Conservation (phyloP, 2,329 filamentous ascomycete genomes). For the Talaromyces islandicus region DNA sequence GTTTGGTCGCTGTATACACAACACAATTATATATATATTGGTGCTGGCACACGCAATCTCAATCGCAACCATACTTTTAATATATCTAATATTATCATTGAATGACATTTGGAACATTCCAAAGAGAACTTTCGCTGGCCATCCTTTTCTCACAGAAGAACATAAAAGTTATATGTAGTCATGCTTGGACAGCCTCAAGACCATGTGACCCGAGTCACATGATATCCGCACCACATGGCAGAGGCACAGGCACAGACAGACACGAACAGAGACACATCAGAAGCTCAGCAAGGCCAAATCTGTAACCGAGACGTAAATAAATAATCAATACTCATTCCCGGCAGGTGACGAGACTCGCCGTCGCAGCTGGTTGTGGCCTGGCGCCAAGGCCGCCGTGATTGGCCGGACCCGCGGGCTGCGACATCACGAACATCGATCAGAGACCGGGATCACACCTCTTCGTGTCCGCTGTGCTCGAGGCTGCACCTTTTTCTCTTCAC, state of each 20-base stretch:
- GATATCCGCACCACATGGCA: background rate
- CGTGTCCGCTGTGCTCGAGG: background rate
- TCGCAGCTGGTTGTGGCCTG: background rate
- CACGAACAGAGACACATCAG: background rate
- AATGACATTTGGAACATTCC: too few relatives aligned
- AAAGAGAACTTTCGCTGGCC: too few relatives aligned
- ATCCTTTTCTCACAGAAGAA: too few relatives aligned
- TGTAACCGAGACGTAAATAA: too few relatives aligned
- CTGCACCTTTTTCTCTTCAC: background rate
- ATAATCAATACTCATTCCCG: too few relatives aligned
- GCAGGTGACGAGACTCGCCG: background rate
- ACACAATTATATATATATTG: too few relatives aligned
- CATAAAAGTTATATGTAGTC: too few relatives aligned
- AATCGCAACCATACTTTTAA: too few relatives aligned
- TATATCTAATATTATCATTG: too few relatives aligned
- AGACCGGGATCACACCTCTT: background rate
- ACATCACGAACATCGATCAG: conserved; percentile 9
- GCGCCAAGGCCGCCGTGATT: background rate
- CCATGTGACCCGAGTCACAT: background rate
- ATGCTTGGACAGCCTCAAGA: background rate
- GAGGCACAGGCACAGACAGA: background rate
- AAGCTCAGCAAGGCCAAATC: background rate
- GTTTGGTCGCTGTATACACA: too few relatives aligned
- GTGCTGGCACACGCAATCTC: too few relatives aligned
- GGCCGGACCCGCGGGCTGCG: conserved; percentile 1